Base-by-base conservation (phyloP, 371 early-diverging fungal genomes). In the Rhizomucor miehei region DNA sequence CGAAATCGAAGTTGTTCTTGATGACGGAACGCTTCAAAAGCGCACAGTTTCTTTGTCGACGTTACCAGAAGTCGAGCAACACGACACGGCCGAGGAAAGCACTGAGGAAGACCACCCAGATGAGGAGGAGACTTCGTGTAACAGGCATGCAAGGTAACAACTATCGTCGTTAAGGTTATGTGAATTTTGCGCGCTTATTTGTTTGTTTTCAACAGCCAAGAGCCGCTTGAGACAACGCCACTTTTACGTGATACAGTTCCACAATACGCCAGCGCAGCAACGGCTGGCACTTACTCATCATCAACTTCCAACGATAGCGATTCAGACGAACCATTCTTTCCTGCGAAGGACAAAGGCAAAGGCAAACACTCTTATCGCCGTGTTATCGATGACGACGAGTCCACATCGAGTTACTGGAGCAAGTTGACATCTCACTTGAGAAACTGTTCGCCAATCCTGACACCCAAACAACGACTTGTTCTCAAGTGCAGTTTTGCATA, bases 401-500 rank as follows among this genome's bases (percentile, higher is more conserved):
- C 8, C 21, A 34, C 21, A 25, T 34, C 21, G 36, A 36, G 24
- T 36, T 19, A 12, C 16, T 21, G 44, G 24, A 44, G 46, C 46
- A 54, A 24, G n/a, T 17, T 48, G 29, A 8, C 29, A 29, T 29
- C 29, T 8, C 5, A 3, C 29, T 3, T 29, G 29, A 29, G 29
- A 29, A 1, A 8, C 10, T 39, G 52, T 20, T 47, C 17, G 0
- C 41, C 48, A 10, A 35, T 14, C 21, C 41, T 73, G 4, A 62
- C 70, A 0, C 62, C 67, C 29, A 60, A 67, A 0, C 71, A 77
- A 35, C 75, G 65, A 14, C 66, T 73, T 3, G 79, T 85, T 1
- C 57, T 88, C 13, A 88, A 88, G 57, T 81, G 84, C 29, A 77
- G 82, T 16, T 59, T 88, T 36, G 84, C 86, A 19, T 88, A 85